Evolutionary conservation across 768 basidiomycete species (phyloP).

Genomic region (Rhizopogon sp.): DNA sequence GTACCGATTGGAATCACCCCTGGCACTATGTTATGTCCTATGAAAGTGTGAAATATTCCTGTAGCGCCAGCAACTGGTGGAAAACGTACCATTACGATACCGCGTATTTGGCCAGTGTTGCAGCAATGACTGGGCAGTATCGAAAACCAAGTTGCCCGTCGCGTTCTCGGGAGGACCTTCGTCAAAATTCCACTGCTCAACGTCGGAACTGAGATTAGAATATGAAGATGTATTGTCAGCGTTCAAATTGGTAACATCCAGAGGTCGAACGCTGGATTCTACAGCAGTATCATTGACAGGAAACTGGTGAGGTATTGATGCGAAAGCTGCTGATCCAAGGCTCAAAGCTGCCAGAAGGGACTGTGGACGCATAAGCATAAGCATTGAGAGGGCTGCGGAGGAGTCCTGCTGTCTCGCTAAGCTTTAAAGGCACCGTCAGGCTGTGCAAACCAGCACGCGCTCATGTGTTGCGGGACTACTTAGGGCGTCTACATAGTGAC

Average conservation of each 20-base stretch:
- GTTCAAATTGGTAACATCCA: not conserved
- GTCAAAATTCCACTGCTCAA: slow-evolving; percentile 16
- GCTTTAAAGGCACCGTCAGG: too few species aligned
- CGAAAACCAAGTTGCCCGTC: slow-evolving; percentile 31
- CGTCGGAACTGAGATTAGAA: not conserved
- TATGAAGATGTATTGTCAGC: not conserved
- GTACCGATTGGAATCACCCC: slow-evolving; percentile 31
- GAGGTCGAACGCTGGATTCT: not conserved
- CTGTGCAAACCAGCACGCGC: too few species aligned
- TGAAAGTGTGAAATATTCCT: not conserved
- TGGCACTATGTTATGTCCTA: slow-evolving; percentile 29
- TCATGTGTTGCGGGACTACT: too few species aligned
- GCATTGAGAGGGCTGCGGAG: not conserved
- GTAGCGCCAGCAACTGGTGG: not conserved
- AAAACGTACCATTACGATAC: slow-evolving; percentile 26
- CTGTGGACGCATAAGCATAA: not conserved
- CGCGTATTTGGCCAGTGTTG: slow-evolving; percentile 36
- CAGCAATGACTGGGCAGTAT: slow-evolving; percentile 27
- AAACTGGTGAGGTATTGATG: not conserved
- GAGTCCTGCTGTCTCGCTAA: too few species aligned
- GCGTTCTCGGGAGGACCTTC: slow-evolving; percentile 17
- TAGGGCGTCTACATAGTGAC: too few species aligned
- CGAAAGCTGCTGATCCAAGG: not conserved
- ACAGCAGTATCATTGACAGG: not conserved
- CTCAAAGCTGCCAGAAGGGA: not conserved